Evolutionary conservation across 2,329 filamentous ascomycete genomes (phyloP), one percentile per base, ranked within the genome.

Genomic region (Lachnellula arida): DNA sequence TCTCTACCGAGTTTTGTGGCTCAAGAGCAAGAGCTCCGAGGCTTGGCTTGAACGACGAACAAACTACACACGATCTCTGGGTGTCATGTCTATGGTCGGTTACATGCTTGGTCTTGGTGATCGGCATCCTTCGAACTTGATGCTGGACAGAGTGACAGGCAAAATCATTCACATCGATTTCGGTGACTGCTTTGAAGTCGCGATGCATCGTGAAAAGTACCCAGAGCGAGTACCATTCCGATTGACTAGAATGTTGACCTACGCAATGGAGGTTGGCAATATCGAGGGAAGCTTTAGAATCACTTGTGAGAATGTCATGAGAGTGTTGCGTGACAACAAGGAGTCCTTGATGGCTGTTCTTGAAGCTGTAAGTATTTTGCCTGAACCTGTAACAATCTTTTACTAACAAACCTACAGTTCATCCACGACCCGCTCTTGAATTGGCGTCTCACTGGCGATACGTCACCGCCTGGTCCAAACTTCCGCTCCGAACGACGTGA

Each of bases 31-130:
- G 79, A 96, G 89, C 59, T 97, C 93, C 0, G 94, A 99, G 73
- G 88, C 93, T 2, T 99, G 94, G 94, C 85, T 99, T 35, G 94
- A 97, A 73, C 84, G 94, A 44, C 88, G 94, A 52, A 99, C 95
- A n/a, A 99, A 96, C 71, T 99, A 99, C 75, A 99, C 94, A 17
- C 88, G 94, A 56, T 97, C 93, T 1, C 80, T 99, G 2, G 94
- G 91, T 65, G 94, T 99, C 67, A 99, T 99, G 94, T 97, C 91
- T n/a, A 99, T 99, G 91, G 94, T 97, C n/a, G 94, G 94, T 61
- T 99, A 99, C 73, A 97, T 99, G 62, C 84, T 99, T 22, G 95
- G 94, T 58, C 79, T 99, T 14, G 94, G 94, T 53, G 94, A 99
- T 75, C 87, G 95, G 48, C 94, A 99, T 74, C 95, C 95, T 39